Evolutionary conservation across 2,329 filamentous ascomycete genomes (phyloP).

Genomic region (Paraphoma chrysanthemicola): DNA sequence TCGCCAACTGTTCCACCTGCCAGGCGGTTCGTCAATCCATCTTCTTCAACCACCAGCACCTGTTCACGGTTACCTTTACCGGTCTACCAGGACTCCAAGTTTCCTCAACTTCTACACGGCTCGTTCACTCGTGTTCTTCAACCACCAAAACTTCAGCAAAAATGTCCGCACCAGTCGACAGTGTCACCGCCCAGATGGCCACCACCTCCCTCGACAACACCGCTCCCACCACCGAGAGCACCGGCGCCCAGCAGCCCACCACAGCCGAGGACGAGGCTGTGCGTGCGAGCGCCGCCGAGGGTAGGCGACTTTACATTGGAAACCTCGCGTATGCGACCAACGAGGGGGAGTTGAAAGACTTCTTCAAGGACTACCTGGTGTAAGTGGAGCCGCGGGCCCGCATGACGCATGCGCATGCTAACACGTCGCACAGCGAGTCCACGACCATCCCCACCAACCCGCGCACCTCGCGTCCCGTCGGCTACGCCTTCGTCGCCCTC

Average conservation of each 20-base stretch:
- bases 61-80: conserved; percentile 50
- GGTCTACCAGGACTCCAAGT: conserved; percentile 53
- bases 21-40: conserved; percentile 55
- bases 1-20: conserved; percentile 59
- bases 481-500: conserved; percentile 98
- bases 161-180: conserved; percentile 87
- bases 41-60: conserved; percentile 34
- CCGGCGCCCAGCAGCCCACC: conserved; percentile 69
- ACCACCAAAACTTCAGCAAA: conserved; percentile 61
- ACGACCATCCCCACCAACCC: conserved; percentile 99
- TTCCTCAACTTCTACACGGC: conserved; percentile 49
- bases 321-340: conserved; percentile 99
- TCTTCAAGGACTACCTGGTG: conserved; percentile 99
- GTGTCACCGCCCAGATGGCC: conserved; percentile 75
- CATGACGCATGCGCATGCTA: conserved; percentile 25
- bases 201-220: conserved; percentile 67
- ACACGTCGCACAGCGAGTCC: conserved; percentile 74
- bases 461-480: conserved; percentile 96
- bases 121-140: conserved; percentile 61
- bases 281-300: conserved; percentile 96
- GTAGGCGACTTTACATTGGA: conserved; percentile 99
- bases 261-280: conserved; percentile 85
- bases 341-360: conserved; percentile 99
- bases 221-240: conserved; percentile 54
- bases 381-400: conserved; percentile 64